Evolutionary conservation across 2,329 filamentous ascomycete species (phyloP).

Genomic region (Geosmithia morbida): DNA sequence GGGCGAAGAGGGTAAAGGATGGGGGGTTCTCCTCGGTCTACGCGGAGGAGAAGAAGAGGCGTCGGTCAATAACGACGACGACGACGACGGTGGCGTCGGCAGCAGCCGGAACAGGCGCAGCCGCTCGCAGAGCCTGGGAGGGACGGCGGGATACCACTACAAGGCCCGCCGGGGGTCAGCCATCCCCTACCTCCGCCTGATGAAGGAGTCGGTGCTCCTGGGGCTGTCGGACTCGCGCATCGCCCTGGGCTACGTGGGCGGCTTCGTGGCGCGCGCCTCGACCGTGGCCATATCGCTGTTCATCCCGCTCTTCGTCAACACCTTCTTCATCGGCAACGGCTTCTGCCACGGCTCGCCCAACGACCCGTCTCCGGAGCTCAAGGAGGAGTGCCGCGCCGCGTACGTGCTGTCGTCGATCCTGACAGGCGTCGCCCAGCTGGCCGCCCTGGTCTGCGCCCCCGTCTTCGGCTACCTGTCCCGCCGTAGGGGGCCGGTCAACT

Average conservation of each 20-base stretch:
- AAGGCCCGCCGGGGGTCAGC: constrained; percentile 8
- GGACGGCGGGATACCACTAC: no score
- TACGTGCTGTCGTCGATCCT: constrained; percentile 80
- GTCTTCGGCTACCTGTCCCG: constrained; percentile 78
- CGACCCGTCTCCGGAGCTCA: constrained; percentile 58
- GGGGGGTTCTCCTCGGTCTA: constrained; percentile 39
- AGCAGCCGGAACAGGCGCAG: constrained; percentile 9
- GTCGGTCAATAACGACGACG: not conserved
- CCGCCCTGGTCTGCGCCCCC: constrained; percentile 74
- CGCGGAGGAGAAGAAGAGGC: constrained; percentile 10
- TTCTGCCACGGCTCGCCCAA: constrained; percentile 57
- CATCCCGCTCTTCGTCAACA: constrained; percentile 84
- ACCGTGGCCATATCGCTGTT: constrained; percentile 93
- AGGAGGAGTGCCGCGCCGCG: constrained; percentile 69
- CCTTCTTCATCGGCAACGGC: constrained; percentile 71
- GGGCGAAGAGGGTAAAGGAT: constrained; percentile 69
- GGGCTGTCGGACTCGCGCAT: constrained; percentile 68
- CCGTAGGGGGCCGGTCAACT: constrained; percentile 49
- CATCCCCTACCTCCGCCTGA: constrained; percentile 43
- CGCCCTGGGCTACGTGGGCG: constrained; percentile 76
- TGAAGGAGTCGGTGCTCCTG: constrained; percentile 49
- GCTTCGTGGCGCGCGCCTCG: constrained; percentile 87
- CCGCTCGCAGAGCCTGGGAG: not conserved
- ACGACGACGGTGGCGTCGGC: not conserved
- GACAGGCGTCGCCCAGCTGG: constrained; percentile 76